Evolutionary conservation across 2,329 filamentous ascomycete genomes (phyloP), one percentile per base, ranked within the genome.

Genomic region (Claviceps digitariae): DNA sequence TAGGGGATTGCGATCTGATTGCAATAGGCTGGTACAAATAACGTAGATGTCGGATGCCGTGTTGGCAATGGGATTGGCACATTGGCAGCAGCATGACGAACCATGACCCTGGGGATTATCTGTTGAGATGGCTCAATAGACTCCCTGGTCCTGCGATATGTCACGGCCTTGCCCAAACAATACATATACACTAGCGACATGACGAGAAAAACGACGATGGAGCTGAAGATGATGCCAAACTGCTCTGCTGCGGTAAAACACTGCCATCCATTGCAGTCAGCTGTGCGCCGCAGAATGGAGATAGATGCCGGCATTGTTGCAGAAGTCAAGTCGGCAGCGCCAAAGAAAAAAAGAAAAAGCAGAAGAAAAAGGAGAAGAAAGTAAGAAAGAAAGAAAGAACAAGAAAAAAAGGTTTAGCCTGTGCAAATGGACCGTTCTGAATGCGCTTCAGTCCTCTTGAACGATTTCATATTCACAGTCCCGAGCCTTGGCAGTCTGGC

Each of bases 211-310:
- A 63, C 57, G 7, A 69, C 53, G 8, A 67, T 53, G 15, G 65
- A 59, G 54, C 66, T 68, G 54, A 70, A 65, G 17, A 74, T 66
- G 31, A 73, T 64, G 2, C 72, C 72, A 23, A 66, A 67, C 36
- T 71, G 63, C 45, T 71, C 62, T 0, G 64, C 57, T 10, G 57
- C 47, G 29, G 60, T 69, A n/a, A 74, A 61, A 54, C 72, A 74
- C 44, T 61, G 54, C 69, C 70, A 74, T 12, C 68, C 64, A 2
- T 58, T 55, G 55, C 66, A 72, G 10, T 54, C 36, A 31, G 4
- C n/a, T 20, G 23, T 23, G 20, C 45, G 52, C 15, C 23, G 20
- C 40, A 40, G 17, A 36, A n/a, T 6, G n/a, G 21, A 40, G 47
- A 38, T 29, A 17, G 29, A 52, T 20, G 49, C 17, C 29, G 40